Base-by-base conservation (phyloP, 2,329 filamentous ascomycete species). In the Fusarium pininemorale region DNA sequence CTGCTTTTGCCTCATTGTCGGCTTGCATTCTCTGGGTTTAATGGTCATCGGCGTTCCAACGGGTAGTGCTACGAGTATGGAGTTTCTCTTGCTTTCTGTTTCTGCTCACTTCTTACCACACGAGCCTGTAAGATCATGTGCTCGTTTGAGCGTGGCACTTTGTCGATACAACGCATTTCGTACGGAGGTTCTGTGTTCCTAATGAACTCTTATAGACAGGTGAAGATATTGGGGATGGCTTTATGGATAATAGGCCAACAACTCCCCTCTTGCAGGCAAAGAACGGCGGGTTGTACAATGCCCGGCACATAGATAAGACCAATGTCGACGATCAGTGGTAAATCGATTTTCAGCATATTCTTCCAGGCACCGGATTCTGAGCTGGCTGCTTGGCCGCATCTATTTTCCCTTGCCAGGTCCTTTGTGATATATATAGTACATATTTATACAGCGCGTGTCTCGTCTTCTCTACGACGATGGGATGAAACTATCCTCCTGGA, bases 21-120 rank as follows among this genome's bases (percentile, higher is more conserved):
- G 51, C 63, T 70, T 62, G 56, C 66, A 77, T 76, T 63, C 58
- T 60, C 61, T 57, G 67, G 72, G 69, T 50, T 62, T 74, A 42
- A 55, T 70, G 58, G 74, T 74, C 66, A 73, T 54, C 64, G 75
- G 77, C 74, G 75, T 77, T 77, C 51, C 59, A 68, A 60, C 64
- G 64, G 66, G 44, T 67, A 39, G 65, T 69, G 39, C 64, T 61
- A 61, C 60, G 50, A 58, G 53, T 59, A 72, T 51, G 67, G 72
- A 66, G 57, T 73, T 73, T 28, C 65, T 60, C 30, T 63, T 47
- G 30, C 30, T 53, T 42, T 54, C 45, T 30, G 30, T 50, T 55
- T 53, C 42, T 57, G 35, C 28, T 54, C 61, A 56, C 30, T 54
- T 37, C 38, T 50, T 54, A 37, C 61, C 37, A n/a, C 44, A 38